These are phyloP conservation scores for Apiotrichum veenhuisii DNA, from an alignment of 1,284 basidiomycete genomes.

Conservation along the genomic window DNA sequence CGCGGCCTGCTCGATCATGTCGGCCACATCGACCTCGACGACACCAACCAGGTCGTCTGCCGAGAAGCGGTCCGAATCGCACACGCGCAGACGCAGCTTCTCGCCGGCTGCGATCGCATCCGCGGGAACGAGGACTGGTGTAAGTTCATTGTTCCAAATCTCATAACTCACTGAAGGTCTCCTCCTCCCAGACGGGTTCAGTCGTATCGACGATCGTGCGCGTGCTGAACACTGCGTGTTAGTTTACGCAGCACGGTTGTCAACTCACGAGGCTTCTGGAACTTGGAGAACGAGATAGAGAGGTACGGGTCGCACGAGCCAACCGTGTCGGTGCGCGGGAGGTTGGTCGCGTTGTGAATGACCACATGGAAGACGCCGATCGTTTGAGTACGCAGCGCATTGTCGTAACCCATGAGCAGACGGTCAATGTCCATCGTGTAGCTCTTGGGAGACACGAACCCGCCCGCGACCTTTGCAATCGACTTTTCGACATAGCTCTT, in stretches of 20 bases:
- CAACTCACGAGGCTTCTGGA: conserved; percentile 38
- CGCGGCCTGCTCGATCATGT: conserved; percentile 39
- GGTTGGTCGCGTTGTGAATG: conserved; percentile 38
- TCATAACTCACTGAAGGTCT: conserved; percentile 28
- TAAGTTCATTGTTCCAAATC: neutral
- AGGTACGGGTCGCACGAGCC: conserved; percentile 49
- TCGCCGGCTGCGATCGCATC: conserved; percentile 48
- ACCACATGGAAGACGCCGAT: conserved; percentile 48
- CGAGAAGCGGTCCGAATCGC: conserved; percentile 51
- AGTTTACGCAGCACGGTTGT: neutral
- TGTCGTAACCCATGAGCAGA: conserved; percentile 43
- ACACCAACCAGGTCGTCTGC: conserved; percentile 51
- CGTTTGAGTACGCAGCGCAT: conserved; percentile 31
- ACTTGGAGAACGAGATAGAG: conserved; percentile 42
- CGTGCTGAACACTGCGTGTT: conserved; percentile 38
- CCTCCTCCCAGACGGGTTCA: conserved; percentile 48
- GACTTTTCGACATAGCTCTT: conserved; percentile 45
- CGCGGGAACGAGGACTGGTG: conserved; percentile 35
- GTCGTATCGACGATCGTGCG: conserved; percentile 43
- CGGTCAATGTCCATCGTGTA: conserved; percentile 49
- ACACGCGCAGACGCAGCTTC: conserved; percentile 39
- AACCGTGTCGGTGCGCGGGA: conserved; percentile 45
- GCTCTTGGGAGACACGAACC: conserved; percentile 44
- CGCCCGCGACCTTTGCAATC: conserved; percentile 43
- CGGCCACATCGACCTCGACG: conserved; percentile 48